Conservation (phyloP, 495 filamentous ascomycete species). For the Massariosphaeria phaeospora region DNA sequence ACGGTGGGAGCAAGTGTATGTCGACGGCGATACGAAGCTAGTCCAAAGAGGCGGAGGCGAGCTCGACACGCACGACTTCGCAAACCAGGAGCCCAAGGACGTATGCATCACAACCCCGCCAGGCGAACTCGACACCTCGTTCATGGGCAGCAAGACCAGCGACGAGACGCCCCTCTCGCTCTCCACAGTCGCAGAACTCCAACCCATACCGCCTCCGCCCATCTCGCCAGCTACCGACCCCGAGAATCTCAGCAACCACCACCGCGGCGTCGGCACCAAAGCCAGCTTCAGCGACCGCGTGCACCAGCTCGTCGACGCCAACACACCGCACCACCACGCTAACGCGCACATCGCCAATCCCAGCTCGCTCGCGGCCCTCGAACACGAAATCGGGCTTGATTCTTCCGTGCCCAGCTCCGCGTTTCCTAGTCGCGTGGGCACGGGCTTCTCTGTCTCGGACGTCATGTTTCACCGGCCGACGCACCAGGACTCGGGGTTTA, state of each 20-base stretch:
- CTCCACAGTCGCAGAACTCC: constrained; percentile 17
- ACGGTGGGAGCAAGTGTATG: constrained; percentile 32
- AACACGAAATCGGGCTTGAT: constrained; percentile 24
- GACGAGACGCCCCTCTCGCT: constrained; percentile 22
- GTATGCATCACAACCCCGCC: constrained; percentile 28
- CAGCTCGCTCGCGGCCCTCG: constrained; percentile 24
- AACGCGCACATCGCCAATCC: constrained; percentile 1
- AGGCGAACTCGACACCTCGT: constrained; percentile 18
- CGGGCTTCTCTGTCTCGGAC: constrained; percentile 5
- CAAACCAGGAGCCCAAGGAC: constrained; percentile 14
- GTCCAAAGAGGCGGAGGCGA: constrained; percentile 16
- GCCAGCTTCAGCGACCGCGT: constrained; percentile 31
- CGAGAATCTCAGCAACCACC: constrained; percentile 4
- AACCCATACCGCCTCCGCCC: background rate
- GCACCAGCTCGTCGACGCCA: constrained; percentile 7
- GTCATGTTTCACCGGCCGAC: constrained; percentile 11
- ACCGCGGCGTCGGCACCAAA: constrained; percentile 9
- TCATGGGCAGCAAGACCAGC: constrained; percentile 8
- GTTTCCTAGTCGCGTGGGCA: constrained; percentile 3
- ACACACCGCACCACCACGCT: background rate
- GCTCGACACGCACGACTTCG: constrained; percentile 19
- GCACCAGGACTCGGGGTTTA: constrained; percentile 40
- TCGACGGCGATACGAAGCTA: constrained; percentile 27
- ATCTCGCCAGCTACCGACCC: background rate
- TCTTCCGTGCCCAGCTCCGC: background rate